These are phyloP conservation scores for Auriscalpium orientale DNA, from an alignment of 768 basidiomycete genomes.

Conservation along the genomic window DNA sequence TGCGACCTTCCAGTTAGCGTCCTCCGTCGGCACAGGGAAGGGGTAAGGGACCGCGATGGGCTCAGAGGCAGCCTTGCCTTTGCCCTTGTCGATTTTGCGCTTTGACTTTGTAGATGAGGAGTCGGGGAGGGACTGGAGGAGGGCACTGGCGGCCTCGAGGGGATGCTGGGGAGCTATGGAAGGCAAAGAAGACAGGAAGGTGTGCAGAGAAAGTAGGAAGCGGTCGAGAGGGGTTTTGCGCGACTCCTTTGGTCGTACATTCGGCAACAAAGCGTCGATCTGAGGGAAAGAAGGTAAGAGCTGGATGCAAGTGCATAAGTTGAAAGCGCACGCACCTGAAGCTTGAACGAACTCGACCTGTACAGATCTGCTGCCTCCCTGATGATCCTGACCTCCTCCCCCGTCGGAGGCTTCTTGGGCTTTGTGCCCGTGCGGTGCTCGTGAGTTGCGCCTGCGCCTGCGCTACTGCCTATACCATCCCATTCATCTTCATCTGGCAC, in stretches of 20 bases:
- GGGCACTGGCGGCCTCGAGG: slow-evolving; percentile 48
- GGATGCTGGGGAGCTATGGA: slow-evolving; percentile 56
- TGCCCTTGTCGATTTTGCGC: background rate
- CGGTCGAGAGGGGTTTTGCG: slow-evolving; percentile 52
- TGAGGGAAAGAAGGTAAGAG: slow-evolving; percentile 20
- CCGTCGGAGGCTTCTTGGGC: slow-evolving; percentile 49
- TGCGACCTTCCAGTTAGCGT: slow-evolving; percentile 83
- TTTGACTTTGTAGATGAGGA: background rate
- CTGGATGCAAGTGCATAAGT: background rate
- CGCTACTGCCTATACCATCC: slow-evolving; percentile 1
- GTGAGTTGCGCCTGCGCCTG: background rate
- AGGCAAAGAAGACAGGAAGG: slow-evolving; percentile 53
- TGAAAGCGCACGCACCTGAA: slow-evolving; percentile 47
- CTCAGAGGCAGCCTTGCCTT: background rate
- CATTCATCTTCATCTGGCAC: slow-evolving; percentile 9
- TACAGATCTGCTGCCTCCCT: slow-evolving; percentile 71
- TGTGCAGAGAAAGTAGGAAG: slow-evolving; percentile 62
- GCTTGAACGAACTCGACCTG: slow-evolving; percentile 73
- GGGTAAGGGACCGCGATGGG: slow-evolving; percentile 59
- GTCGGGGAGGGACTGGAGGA: slow-evolving; percentile 33
- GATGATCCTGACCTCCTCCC: slow-evolving; percentile 62
- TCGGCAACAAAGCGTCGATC: slow-evolving; percentile 77
- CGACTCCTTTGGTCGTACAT: slow-evolving; percentile 59
- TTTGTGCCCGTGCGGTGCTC: slow-evolving; percentile 1
- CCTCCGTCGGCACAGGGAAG: slow-evolving; percentile 61